Percentiles rank a stretch among this genome's conserved stretches.
Evolutionary conservation across 208 protist species (phyloP).

Genomic region (Acanthamoeba lenticulata): DNA sequence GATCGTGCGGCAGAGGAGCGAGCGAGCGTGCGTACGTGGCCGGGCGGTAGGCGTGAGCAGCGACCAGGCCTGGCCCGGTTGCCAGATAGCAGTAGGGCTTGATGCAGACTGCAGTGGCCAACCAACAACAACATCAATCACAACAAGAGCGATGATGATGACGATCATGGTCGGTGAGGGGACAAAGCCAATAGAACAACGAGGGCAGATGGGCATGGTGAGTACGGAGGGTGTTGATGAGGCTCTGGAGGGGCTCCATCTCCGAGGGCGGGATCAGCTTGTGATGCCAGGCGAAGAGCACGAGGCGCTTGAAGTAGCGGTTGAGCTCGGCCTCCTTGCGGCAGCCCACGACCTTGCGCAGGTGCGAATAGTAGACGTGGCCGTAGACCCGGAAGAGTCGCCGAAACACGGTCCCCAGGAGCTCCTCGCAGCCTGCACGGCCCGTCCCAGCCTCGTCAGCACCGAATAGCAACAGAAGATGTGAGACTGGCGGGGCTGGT

Average conservation of each 20-base stretch:
- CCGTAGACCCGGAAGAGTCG: slow-evolving; percentile 48
- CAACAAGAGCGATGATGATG: not conserved
- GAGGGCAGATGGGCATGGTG: no score
- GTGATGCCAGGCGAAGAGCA: slow-evolving; percentile 88
- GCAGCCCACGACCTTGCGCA: slow-evolving; percentile 1
- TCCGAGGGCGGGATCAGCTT: slow-evolving; percentile 73
- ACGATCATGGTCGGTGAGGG: no score
- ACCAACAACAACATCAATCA: not conserved
- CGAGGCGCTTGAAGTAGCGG: slow-evolving; percentile 46
- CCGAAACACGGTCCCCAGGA: slow-evolving; percentile 15
- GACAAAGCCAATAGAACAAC: no score
- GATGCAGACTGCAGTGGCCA: not conserved
- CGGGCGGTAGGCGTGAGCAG: slow-evolving; percentile 39
- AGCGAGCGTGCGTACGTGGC: not conserved
- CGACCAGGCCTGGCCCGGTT: slow-evolving; percentile 39
- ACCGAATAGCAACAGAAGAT: not conserved
- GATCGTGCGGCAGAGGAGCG: not conserved
- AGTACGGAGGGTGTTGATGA: slow-evolving; percentile 69
- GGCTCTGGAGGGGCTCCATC: slow-evolving; percentile 83
- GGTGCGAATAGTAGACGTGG: slow-evolving; percentile 64
- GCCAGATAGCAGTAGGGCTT: slow-evolving; percentile 62
- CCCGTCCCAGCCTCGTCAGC: no score
- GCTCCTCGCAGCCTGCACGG: slow-evolving; percentile 26
- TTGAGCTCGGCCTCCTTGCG: slow-evolving; percentile 51
- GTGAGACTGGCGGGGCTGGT: not conserved